These are phyloP conservation scores for Talaromyces verruculosus DNA, from an alignment of 2,329 filamentous ascomycete species.

Conservation along the genomic window DNA sequence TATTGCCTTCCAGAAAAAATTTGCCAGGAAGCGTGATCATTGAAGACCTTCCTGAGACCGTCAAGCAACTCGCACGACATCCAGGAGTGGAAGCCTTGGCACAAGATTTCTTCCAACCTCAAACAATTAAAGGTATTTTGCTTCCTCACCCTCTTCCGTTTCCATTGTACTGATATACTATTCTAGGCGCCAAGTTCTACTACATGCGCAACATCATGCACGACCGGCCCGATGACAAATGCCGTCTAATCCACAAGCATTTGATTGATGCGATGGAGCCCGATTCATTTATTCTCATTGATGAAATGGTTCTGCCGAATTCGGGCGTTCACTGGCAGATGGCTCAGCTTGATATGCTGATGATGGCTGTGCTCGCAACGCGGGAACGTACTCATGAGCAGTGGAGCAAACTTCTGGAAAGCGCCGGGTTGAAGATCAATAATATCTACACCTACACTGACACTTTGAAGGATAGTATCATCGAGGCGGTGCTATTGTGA, in stretches of 20 bases:
- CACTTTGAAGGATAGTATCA: background rate
- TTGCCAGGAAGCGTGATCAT: slow-evolving; percentile 11
- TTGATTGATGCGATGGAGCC: background rate
- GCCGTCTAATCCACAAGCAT: slow-evolving; percentile 1
- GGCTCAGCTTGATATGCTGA: slow-evolving; percentile 36
- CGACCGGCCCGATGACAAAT: slow-evolving; percentile 13
- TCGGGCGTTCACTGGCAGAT: slow-evolving; percentile 31
- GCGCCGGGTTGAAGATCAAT: slow-evolving; percentile 1
- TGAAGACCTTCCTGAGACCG: slow-evolving; percentile 4
- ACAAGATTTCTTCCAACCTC: slow-evolving; percentile 21
- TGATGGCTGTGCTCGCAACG: slow-evolving; percentile 37
- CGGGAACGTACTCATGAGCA: slow-evolving; percentile 37
- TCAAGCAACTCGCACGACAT: background rate
- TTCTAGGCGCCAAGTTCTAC: slow-evolving; percentile 17
- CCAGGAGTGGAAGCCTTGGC: slow-evolving; percentile 11
- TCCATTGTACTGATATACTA: background rate
- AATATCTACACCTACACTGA: slow-evolving; percentile 4
- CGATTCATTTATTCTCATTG: slow-evolving; percentile 41
- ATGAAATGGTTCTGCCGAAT: slow-evolving; percentile 43
- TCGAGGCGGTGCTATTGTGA: background rate
- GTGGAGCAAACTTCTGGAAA: slow-evolving; percentile 28
- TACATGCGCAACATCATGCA: slow-evolving; percentile 17
- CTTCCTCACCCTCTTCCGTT: background rate
- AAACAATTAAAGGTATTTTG: slow-evolving; percentile 20
- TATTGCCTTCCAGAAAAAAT: background rate